Evolutionary conservation across 345 rosid genomes (phyloP), one percentile per base, ranked within the genome.

Genomic region (Hibiscus tridactylites): DNA sequence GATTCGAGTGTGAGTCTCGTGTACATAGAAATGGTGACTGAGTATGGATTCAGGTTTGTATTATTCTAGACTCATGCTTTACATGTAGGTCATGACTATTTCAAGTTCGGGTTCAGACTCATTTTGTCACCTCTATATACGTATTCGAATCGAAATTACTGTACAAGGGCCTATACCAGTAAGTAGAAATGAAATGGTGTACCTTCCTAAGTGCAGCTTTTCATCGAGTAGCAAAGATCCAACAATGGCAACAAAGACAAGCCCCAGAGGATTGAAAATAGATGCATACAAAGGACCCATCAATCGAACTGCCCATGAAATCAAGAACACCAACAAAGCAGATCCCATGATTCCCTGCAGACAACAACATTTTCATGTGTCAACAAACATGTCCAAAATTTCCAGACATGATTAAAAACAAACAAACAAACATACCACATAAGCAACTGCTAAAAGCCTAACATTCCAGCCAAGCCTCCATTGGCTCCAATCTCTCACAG

Each of bases 391-490:
- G 56, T 52, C 17, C 21, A 42, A 42, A 52, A 16, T 52, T 5
- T 16, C 0, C 56, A 42, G 46, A 42, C 46, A 42, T 42, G 0
- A 42, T 9, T 42, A 42, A 42, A 42, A 11, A 49, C n/a, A 49
- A 11, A 4, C 16, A 1, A 49, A 29, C 26, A 5, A 4, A 52
- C 70, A 1, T 81, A 85, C 91, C 75, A 75, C 6, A 53, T 75
- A 89, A n/a, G 81, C 74, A 1, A 73, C 83, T 2, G 86, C 75
- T 56, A 81, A 71, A 47, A 88, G 85, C 71, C 83, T 73, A 70
- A 85, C 74, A 59, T 88, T 76, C 87, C 83, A 90, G 0, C 88
- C 86, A 35, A 90, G 62, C 69, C 81, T 90, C 88, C 96, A 88
- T 33, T 84, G 82, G 28, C 31, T 17, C 86, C 82, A 75, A 59